Evolutionary conservation across 345 rosid genomes (phyloP), one percentile per base, ranked within the genome.

Genomic region (Crucihimalaya himalaica): DNA sequence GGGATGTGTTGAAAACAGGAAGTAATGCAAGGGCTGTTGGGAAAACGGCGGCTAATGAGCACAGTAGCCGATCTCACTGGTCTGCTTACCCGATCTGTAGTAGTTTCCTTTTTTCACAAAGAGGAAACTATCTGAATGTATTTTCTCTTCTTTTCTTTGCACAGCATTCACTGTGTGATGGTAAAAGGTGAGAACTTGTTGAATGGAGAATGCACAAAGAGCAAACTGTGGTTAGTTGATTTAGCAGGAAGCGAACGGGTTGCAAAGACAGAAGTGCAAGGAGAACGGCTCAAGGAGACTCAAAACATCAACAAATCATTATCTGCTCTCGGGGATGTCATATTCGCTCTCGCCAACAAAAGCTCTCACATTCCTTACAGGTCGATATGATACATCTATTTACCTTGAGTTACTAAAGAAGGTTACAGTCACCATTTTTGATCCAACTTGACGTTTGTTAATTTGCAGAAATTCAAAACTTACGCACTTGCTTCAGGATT

Each of bases 21-120:
- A 92, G 92, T 77, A 90, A 83, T 63, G 92, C 91, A 34, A 86
- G 99, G 81, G 96, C 96, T 55, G 85, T 95, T 76, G 96, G 97
- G 52, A 85, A 90, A 80, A 95, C 99, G 28, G 84, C 88, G 67
- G 96, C 96, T 9, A 95, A 95, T 69, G 99, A 92, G 72, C 88
- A 87, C 77, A 92, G 97, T 85, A 95, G 99, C 82, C 81, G 99
- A 74, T 95, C 99, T 74, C 99, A 92, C 84, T 95, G 99, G 97
- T 95, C 42, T 12, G 86, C 69, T 6, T 15, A 47, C 47, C 59
- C 51, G 66, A 37, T 35, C 6, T 21, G 4, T n/a, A 48, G 31
- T 53, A 19, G 11, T 29, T 10, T 48, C 23, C n/a, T 8, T n/a
- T 42, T 70, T 29, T 21, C 42, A 52, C 13, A 6, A 35, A 35